Evolutionary conservation across 352 stramenopile species (phyloP).

Genomic region (Pythium insidiosum): DNA sequence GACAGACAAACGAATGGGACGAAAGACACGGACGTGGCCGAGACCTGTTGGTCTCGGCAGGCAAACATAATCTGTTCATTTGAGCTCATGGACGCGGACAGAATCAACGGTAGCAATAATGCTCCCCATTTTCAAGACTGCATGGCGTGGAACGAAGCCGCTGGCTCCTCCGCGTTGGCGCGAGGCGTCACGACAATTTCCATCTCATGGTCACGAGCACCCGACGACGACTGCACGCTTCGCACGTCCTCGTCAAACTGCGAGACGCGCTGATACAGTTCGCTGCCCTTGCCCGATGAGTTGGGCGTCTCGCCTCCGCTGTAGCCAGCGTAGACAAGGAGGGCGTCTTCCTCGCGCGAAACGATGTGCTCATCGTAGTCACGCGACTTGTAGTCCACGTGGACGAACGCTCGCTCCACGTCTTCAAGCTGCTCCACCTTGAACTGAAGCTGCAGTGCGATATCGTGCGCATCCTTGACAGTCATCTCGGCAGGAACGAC

Average conservation of each 20-base stretch:
- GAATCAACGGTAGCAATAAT: too few relatives aligned
- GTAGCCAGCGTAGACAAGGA: slow-evolving; percentile 23
- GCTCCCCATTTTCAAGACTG: too few relatives aligned
- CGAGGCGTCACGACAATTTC: too few relatives aligned
- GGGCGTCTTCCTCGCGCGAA: slow-evolving; percentile 42
- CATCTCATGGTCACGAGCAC: too few relatives aligned
- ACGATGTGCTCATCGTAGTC: slow-evolving; percentile 77
- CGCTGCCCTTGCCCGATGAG: not conserved
- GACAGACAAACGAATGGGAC: too few relatives aligned
- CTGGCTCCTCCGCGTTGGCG: too few relatives aligned
- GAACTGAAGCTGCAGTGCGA: slow-evolving; percentile 92
- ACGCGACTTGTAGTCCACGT: slow-evolving; percentile 90
- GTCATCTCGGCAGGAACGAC: slow-evolving; percentile 87
- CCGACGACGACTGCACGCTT: not conserved
- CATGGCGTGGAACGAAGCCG: too few relatives aligned
- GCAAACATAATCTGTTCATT: too few relatives aligned
- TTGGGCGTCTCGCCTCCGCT: slow-evolving; percentile 12
- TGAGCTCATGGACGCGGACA: too few relatives aligned
- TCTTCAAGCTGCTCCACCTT: slow-evolving; percentile 88
- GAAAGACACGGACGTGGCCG: too few relatives aligned
- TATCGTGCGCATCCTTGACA: slow-evolving; percentile 90
- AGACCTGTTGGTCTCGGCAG: too few relatives aligned
- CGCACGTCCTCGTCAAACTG: slow-evolving; percentile 32
- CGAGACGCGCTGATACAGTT: slow-evolving; percentile 44
- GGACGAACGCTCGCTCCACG: slow-evolving; percentile 92